These are phyloP conservation scores for Coemansia umbellata DNA, from an alignment of 192 early-diverging fungal genomes.

Conservation along the genomic window DNA sequence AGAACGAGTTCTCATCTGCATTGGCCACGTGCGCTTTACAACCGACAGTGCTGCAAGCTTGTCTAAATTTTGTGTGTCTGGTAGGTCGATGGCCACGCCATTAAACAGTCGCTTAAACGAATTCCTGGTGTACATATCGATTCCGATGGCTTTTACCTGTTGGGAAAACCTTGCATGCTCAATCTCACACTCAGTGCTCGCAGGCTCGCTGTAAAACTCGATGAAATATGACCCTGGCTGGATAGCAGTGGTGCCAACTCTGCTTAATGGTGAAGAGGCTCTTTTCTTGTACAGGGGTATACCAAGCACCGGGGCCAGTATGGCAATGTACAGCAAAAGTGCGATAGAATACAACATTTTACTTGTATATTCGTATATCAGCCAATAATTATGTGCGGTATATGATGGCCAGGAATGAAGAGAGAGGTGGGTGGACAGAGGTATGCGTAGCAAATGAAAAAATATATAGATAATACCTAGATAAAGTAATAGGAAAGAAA, in stretches of 20 bases:
- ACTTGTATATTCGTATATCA: too few relatives aligned
- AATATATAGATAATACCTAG: too few relatives aligned
- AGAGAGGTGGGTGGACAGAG: too few relatives aligned
- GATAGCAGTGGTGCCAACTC: conserved; percentile 7
- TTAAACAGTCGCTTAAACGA: conserved; percentile 48
- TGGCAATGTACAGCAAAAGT: too few relatives aligned
- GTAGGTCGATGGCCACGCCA: conserved; percentile 44
- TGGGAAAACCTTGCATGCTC: conserved; percentile 29
- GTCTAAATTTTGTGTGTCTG: conserved; percentile 26
- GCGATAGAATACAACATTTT: too few relatives aligned
- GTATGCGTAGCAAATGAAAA: too few relatives aligned
- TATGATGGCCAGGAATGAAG: too few relatives aligned
- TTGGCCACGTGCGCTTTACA: conserved; percentile 46
- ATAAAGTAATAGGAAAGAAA: too few relatives aligned
- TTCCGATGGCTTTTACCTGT: conserved; percentile 17
- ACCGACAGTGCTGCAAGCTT: conserved; percentile 22
- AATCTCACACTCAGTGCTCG: conserved; percentile 18
- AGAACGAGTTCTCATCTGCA: conserved; percentile 41
- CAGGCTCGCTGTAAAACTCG: conserved; percentile 44
- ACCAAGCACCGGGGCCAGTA: conserved; percentile 6
- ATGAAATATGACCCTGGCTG: conserved; percentile 40
- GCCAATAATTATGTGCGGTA: too few relatives aligned
- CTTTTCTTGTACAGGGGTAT: conserved; percentile 12
- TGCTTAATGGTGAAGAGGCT: background rate
- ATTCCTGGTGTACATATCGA: conserved; percentile 27